Evolutionary conservation across 2,329 filamentous ascomycete species (phyloP), one percentile per base, ranked within the genome.

Genomic region (Trichophyton schoenleinii): DNA sequence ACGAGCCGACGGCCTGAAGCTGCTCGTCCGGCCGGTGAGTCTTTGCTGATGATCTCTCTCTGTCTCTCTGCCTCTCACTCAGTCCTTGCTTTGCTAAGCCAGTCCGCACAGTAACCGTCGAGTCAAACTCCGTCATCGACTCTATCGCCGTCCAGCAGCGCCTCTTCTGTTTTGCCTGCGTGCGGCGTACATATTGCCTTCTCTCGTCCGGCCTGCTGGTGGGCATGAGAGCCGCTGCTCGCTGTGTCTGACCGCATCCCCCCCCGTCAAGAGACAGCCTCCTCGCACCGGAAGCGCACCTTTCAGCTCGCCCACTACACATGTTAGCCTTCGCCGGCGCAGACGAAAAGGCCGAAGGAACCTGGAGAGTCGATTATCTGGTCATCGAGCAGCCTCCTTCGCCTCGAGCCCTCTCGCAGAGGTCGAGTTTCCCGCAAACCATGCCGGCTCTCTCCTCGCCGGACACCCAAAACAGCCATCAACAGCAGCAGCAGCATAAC

Each of bases 381-480:
- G 36, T 58, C 41, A 46, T 58, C 20, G 36, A 42, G 20, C 57
- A 46, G 57, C 41, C 57, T 42, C 57, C 41, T 15, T 31, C 53
- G 20, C 53, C 57, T 58, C 36, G 15, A 25, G 57, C 41, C 36
- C 20, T 42, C 34, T 22, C 36, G 8, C 36, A 58, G 28, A 60
- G 31, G 11, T 18, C n/a, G 41, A 38, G 34, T 38, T 38, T 11
- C 31, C 58, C 31, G 42, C 28, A 18, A 48, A 25, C 42, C 58
- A 60, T 53, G 46, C 59, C 59, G n/a, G 38, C 59, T 28, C 49
- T 60, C 31, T 20, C 64, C 63, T 58, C 58, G 60, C 62, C 63
- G 61, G 41, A 55, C 28, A 38, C 31, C 11, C 11, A 28, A 9
- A 4, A 59, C 57, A 58, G 59, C 63, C 65, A 58, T 59, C 61